Base-by-base conservation (phyloP, 495 filamentous ascomycete genomes). In the Annulohypoxylon moriforme region DNA sequence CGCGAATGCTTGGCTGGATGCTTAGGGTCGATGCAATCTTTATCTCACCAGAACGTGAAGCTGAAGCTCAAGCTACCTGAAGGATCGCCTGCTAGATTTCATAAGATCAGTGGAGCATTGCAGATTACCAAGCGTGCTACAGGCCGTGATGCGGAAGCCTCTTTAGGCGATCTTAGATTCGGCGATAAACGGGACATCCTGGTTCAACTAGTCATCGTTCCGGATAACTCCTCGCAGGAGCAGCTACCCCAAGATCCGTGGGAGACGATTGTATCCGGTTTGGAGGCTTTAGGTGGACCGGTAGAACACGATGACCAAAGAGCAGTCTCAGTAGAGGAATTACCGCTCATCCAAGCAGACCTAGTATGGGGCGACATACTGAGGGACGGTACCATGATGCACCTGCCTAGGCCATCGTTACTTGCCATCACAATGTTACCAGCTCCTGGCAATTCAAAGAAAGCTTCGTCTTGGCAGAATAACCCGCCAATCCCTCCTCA, bases 381-480 rank as follows among this genome's bases (percentile, higher is more conserved):
- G 2, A 90, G 96, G 16, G 96, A 98, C 65, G 94, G 95, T 42
- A 91, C 93, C 42, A 84, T 96, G 24, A 92, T 92, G 47, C 96
- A 98, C 75, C 88, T 93, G 14, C 92, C 94, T 7, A 89, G 96
- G 24, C 94, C 94, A 3, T 96, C 94, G 5, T 88, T 99, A 1
- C 85, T 99, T n/a, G 93, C 96, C 33, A 99, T 99, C 70, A 98
- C 96, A 18, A 97, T 99, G 92, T 86, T 99, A n/a, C 96, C 96
- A 3, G 86, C 92, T 1, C 83, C 85, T 24, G 82, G 87, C 5
- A 88, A 83, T 52, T 78, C 83, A 73, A 93, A 90, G 77, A 88
- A 89, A 78, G 77, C 74, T 27, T 83, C 84, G 67, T 63, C 79
- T 44, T 80, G 88, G 88, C 60, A 87, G 84, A 76, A 90, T 88